These are phyloP conservation scores for Pichia sp. DNA, from an alignment of 1,139 yeast genomes.

Conservation along the genomic window DNA sequence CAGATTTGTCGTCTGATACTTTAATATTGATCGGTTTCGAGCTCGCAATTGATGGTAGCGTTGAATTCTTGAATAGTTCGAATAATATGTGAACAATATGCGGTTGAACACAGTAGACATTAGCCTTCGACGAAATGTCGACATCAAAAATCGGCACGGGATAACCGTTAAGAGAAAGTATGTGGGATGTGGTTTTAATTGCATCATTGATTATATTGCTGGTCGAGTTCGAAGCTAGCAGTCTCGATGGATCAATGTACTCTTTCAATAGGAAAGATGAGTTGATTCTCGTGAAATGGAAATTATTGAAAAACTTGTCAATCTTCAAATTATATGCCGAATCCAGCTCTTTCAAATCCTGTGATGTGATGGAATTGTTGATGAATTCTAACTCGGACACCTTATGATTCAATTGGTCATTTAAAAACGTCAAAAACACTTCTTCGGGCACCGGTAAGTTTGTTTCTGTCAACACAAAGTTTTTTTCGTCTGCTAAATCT, in stretches of 20 bases:
- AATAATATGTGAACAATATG: constrained; percentile 23
- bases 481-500: background rate
- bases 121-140: background rate
- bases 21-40: constrained; percentile 15
- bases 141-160: constrained; percentile 20
- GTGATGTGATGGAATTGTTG: constrained; percentile 11
- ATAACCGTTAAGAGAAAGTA: constrained; percentile 21
- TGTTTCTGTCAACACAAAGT: background rate
- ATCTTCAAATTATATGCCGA: constrained; percentile 13
- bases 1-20: constrained; percentile 4
- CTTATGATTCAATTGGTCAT: constrained; percentile 9
- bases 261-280: constrained; percentile 19
- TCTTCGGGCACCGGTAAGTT: constrained; percentile 4
- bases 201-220: constrained; percentile 12
- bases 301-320: constrained; percentile 16
- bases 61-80: constrained; percentile 23
- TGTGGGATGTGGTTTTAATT: constrained; percentile 16
- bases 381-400: constrained; percentile 18
- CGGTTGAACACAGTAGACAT: constrained; percentile 19
- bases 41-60: constrained; percentile 20
- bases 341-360: constrained; percentile 16
- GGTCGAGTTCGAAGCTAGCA: constrained; percentile 13
- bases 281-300: constrained; percentile 19
- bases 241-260: constrained; percentile 13
- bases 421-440: constrained; percentile 5